Conservation (phyloP, 1,139 yeast genomes). For the Lizanozyma gosingica region DNA sequence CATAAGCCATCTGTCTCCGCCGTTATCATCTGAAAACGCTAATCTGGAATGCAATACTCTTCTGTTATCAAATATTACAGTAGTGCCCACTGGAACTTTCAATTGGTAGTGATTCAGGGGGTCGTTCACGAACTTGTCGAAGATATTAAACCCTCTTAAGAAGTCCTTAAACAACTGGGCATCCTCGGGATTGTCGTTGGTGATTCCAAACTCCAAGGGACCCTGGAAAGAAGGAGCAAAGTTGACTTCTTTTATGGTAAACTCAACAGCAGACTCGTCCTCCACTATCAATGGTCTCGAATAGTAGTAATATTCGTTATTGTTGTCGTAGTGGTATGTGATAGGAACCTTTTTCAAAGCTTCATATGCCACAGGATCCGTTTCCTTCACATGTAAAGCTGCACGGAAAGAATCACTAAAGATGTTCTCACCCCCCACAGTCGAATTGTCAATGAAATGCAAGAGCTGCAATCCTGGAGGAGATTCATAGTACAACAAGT, state of each 20-base stretch:
- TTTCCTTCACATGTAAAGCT: slow-evolving; percentile 42
- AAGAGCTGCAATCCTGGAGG: slow-evolving; percentile 78
- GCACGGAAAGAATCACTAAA: slow-evolving; percentile 74
- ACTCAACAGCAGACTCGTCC: slow-evolving; percentile 29
- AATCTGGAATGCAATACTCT: slow-evolving; percentile 65
- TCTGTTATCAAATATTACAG: slow-evolving; percentile 68
- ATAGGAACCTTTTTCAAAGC: slow-evolving; percentile 60
- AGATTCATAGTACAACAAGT: slow-evolving; percentile 67
- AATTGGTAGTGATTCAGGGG: slow-evolving; percentile 48
- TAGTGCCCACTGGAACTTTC: slow-evolving; percentile 52
- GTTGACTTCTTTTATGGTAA: slow-evolving; percentile 49
- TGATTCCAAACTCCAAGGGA: slow-evolving; percentile 54
- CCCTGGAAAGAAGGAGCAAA: slow-evolving; percentile 87
- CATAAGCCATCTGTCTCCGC: slow-evolving; percentile 62
- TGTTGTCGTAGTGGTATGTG: slow-evolving; percentile 62
- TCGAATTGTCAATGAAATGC: slow-evolving; percentile 56
- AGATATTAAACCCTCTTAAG: slow-evolving; percentile 47
- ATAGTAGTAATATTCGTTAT: slow-evolving; percentile 55
- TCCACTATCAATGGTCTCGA: slow-evolving; percentile 62
- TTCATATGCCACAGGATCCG: slow-evolving; percentile 54
- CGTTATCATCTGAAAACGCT: slow-evolving; percentile 44
- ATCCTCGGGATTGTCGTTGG: slow-evolving; percentile 19
- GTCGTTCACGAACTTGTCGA: slow-evolving; percentile 52
- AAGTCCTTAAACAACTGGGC: slow-evolving; percentile 38
- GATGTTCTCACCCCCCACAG: slow-evolving; percentile 61